Percentiles rank a stretch among this genome's conserved stretches.
These are phyloP conservation scores for Coemansia sp. DNA, from an alignment of 192 early-diverging fungal species.

Conservation along the genomic window DNA sequence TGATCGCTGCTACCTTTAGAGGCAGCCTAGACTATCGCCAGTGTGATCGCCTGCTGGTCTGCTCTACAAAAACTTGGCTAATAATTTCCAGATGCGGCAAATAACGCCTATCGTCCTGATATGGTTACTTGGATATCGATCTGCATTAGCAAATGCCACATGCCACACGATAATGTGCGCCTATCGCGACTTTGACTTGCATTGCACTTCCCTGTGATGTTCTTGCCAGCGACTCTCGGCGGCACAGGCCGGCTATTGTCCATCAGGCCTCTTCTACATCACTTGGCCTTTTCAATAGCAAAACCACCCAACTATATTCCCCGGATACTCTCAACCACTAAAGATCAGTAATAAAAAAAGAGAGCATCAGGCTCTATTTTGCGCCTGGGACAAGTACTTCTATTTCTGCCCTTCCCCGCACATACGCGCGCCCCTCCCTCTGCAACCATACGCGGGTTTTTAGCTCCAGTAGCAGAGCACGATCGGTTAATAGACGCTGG, in stretches of 20 bases:
- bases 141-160: background rate
- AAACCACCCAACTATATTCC: background rate
- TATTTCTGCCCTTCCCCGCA: background rate
- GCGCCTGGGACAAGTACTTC: background rate
- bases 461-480: slow-evolving; percentile 23
- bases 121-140: background rate
- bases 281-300: background rate
- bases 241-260: background rate
- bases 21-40: background rate
- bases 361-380: background rate
- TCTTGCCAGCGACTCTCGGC: background rate
- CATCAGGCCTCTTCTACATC: background rate
- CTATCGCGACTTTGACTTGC: background rate
- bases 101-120: background rate
- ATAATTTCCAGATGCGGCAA: background rate
- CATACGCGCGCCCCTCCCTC: background rate
- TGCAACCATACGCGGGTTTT: slow-evolving; percentile 12
- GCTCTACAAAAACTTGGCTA: background rate
- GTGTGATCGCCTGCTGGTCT: slow-evolving; percentile 8
- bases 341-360: background rate
- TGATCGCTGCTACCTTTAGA: background rate
- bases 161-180: background rate
- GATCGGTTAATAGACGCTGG: slow-evolving; percentile 10
- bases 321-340: background rate
- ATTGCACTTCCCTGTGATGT: background rate